Conservation (phyloP, 768 basidiomycete genomes). For the Lyophyllum atratum region DNA sequence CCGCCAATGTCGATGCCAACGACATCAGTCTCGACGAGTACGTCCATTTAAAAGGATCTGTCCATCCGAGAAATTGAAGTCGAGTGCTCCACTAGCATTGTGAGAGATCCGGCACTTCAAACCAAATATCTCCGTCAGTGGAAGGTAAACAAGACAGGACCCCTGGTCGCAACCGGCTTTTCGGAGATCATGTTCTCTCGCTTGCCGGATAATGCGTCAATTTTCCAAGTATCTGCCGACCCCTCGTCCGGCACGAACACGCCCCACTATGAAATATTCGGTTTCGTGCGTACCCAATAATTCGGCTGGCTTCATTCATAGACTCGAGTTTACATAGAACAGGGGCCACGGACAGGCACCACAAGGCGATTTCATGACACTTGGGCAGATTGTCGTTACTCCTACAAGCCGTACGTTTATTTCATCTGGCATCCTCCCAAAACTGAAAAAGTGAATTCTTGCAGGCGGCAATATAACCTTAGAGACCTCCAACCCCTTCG, state of each 20-base stretch:
- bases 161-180: slow-evolving; percentile 16
- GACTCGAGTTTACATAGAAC: not conserved
- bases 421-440: not conserved
- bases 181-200: slow-evolving; percentile 23
- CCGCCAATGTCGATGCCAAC: slow-evolving; percentile 28
- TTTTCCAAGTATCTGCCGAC: slow-evolving; percentile 21
- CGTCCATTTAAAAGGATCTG: not conserved
- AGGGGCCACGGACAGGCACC: not conserved
- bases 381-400: not conserved
- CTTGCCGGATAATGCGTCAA: slow-evolving; percentile 14
- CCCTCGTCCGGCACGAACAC: slow-evolving; percentile 25
- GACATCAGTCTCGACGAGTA: slow-evolving; percentile 19
- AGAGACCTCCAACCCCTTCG: slow-evolving; percentile 40
- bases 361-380: not conserved
- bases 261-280: slow-evolving; percentile 14
- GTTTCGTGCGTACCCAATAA: not conserved
- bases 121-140: slow-evolving; percentile 19
- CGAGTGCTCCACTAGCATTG: not conserved
- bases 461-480: slow-evolving; percentile 27
- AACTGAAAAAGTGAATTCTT: not conserved
- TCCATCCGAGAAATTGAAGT: too few relatives aligned
- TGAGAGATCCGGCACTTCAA: slow-evolving; percentile 5
- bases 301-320: not conserved
- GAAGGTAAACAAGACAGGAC: slow-evolving; percentile 20
- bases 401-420: slow-evolving; percentile 2